phyloP scores from a whole-genome alignment of 75 land plant genomes.

The Selaginella moellendorffii region DNA sequence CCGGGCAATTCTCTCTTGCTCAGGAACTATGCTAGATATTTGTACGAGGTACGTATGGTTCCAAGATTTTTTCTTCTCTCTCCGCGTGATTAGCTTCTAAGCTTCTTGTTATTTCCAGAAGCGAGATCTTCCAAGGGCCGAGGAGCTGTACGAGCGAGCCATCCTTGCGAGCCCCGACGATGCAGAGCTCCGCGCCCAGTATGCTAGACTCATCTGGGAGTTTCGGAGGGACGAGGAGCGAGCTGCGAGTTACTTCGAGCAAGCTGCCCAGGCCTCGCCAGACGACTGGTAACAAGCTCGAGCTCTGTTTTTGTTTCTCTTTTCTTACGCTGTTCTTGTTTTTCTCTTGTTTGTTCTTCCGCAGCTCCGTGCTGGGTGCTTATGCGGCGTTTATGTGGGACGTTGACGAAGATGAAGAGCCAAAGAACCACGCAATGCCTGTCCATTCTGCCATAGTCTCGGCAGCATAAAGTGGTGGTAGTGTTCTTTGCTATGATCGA shows the following conservation, averaged over 20 bases:
- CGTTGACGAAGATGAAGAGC: constrained; percentile 39
- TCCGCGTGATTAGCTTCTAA: too few relatives aligned
- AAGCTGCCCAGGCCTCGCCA: constrained; percentile 47
- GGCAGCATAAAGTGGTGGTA: too few relatives aligned
- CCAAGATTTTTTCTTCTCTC: too few relatives aligned
- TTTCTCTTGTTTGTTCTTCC: not conserved
- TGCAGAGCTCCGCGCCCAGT: constrained; percentile 44
- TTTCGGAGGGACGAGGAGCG: constrained; percentile 28
- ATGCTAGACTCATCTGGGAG: constrained; percentile 63
- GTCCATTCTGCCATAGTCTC: too few relatives aligned
- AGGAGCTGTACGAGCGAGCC: constrained; percentile 62
- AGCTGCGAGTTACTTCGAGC: constrained; percentile 48
- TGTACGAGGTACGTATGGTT: constrained; percentile 38
- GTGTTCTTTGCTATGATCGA: too few relatives aligned
- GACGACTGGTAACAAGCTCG: constrained; percentile 39
- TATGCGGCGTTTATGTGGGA: constrained; percentile 69
- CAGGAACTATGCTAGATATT: constrained; percentile 47
- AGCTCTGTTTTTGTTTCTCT: not conserved
- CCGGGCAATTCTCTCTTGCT: constrained; percentile 40
- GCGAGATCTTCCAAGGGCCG: constrained; percentile 32
- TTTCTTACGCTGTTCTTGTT: not conserved
- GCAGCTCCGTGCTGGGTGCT: constrained; percentile 50
- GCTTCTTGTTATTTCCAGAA: too few relatives aligned
- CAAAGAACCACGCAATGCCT: too few relatives aligned
- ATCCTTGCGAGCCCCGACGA: constrained; percentile 54